These are phyloP conservation scores for Ascochyta fabae DNA, from an alignment of 2,329 filamentous ascomycete genomes.

Conservation along the genomic window DNA sequence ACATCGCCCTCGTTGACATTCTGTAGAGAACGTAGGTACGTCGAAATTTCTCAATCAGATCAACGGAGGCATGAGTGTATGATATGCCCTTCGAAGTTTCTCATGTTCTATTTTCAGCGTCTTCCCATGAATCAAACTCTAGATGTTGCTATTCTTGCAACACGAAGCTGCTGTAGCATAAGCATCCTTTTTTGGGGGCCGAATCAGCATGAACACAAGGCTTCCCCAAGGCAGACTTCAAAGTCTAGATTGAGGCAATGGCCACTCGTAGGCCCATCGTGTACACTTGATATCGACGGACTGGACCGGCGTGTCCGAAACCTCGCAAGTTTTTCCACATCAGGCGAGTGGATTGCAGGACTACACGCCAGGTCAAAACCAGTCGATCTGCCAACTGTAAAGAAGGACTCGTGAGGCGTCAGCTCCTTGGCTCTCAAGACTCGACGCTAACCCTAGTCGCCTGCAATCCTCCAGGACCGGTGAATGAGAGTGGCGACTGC, in stretches of 20 bases:
- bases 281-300: not conserved
- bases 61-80: constrained; percentile 2
- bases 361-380: not conserved
- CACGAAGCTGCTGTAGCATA: constrained; percentile 3
- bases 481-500: not conserved
- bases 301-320: not conserved
- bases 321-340: constrained; percentile 1
- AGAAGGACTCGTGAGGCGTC: not conserved
- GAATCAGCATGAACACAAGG: not conserved
- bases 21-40: not conserved
- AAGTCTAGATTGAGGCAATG: not conserved
- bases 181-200: not conserved
- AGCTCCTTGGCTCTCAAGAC: not conserved
- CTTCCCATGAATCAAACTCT: not conserved
- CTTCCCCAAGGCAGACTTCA: not conserved
- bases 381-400: not conserved
- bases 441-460: constrained; percentile 1
- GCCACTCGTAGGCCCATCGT: not conserved
- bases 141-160: not conserved
- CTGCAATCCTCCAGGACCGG: not conserved
- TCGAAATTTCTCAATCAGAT: constrained; percentile 1
- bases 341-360: not conserved
- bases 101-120: constrained; percentile 5
- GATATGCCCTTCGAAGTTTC: constrained; percentile 5
- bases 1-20: not conserved